Base-by-base conservation (phyloP, 2,329 filamentous ascomycete species). In the Dichotomopilus funicola region DNA sequence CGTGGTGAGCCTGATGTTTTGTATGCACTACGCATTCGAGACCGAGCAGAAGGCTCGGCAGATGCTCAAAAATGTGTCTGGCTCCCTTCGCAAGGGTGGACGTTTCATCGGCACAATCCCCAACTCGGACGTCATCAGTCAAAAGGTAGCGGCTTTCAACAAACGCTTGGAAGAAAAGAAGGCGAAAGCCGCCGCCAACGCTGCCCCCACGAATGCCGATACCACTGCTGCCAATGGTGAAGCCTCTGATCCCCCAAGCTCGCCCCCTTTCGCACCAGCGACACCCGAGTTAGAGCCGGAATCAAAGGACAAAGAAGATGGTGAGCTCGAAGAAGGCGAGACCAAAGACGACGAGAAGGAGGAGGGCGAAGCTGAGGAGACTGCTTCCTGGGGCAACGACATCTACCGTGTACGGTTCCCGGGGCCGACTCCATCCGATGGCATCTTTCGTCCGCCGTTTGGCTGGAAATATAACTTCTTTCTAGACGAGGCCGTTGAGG, bases 401-500 rank as follows among this genome's bases (percentile, higher is more conserved):
- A 90, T 97, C 68, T 99, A 97, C 72, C 84, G 85, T 19, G 91
- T 99, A 51, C 85, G 88, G 49, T 97, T 99, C 67, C 89, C 90
- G 0, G 87, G 87, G 27, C 80, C 86, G 66, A 91, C 89, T 0
- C 90, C 91, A 4, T 78, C 83, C 19, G 90, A 96, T 68, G 94
- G 94, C 52, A 79, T 94, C 36, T 99, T 99, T 74, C 85, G 94
- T 5, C 94, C 94, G 5, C 90, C 94, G 0, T 97, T 91, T 68
- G 94, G 92, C 49, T 97, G 94, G 91, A 96, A 94, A 71, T 99
- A 99, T 74, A 95, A 85, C 67, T 99, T 96, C 76, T 95, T 91
- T 71, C 83, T 99, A 55, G 86, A 94, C 65, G 94, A 99, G 73
- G 94, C 94, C 0, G 94, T 99, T 19, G 92, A 97, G 70, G 89